Evolutionary conservation across 768 basidiomycete species (phyloP).

Genomic region (Lactarius hatsudake): DNA sequence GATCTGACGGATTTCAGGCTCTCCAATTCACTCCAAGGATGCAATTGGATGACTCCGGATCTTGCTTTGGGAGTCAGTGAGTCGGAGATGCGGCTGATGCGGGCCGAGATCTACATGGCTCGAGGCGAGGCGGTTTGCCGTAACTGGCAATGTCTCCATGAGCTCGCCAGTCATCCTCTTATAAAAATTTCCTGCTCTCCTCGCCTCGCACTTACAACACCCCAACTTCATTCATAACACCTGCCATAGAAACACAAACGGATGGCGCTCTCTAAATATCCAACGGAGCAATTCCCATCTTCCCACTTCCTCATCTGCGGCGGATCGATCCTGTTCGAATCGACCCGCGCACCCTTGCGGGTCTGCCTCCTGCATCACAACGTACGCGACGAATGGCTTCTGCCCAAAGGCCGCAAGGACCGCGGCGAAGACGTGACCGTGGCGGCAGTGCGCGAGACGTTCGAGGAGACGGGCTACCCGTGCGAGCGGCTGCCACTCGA

Average conservation of each 20-base stretch:
- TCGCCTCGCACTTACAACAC: not conserved
- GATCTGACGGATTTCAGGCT: too few relatives aligned
- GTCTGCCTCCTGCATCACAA: conserved; percentile 35
- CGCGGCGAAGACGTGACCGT: conserved; percentile 48
- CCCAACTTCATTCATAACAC: not conserved
- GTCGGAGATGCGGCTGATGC: too few relatives aligned
- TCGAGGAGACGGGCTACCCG: conserved; percentile 61
- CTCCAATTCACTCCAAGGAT: too few relatives aligned
- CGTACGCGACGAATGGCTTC: conserved; percentile 37
- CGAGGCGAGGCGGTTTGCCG: not conserved
- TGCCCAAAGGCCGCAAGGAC: conserved; percentile 66
- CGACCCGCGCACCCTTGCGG: conserved; percentile 26
- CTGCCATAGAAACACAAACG: too few relatives aligned
- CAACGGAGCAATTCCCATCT: conserved; percentile 18
- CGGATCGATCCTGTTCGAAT: conserved; percentile 33
- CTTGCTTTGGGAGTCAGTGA: too few relatives aligned
- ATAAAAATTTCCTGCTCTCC: not conserved
- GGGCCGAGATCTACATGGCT: not conserved
- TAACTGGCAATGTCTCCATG: not conserved
- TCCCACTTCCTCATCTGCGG: conserved; percentile 33
- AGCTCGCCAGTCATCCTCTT: not conserved
- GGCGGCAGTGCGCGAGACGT: conserved; percentile 59
- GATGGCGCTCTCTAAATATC: conserved; percentile 11
- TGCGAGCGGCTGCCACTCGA: conserved; percentile 49
- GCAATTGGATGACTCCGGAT: too few relatives aligned